Conservation (phyloP, 2,329 filamentous ascomycete genomes). For the Diaporthe batatas region DNA sequence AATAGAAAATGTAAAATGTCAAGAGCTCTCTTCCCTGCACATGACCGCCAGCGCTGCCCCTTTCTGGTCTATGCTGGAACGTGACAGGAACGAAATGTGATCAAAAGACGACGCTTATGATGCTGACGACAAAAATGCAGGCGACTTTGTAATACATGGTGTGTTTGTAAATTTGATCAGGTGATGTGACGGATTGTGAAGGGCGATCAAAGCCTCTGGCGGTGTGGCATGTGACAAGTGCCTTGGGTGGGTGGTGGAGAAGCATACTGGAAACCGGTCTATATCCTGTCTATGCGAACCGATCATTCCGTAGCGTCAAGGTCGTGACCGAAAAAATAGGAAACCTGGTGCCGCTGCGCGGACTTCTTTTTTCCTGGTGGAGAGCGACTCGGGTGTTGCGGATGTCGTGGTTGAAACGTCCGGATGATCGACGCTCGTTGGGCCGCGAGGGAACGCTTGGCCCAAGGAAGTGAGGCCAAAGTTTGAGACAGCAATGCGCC, state of each 20-base stretch:
- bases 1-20: not conserved
- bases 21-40: slow-evolving; percentile 16
- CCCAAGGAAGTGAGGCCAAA: slow-evolving; percentile 7
- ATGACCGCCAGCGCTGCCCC: slow-evolving; percentile 29
- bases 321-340: slow-evolving; percentile 13
- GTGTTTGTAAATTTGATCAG: not conserved
- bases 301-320: slow-evolving; percentile 25
- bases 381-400: slow-evolving; percentile 24
- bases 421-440: slow-evolving; percentile 24
- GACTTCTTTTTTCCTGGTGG: not conserved
- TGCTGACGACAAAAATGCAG: slow-evolving; percentile 32
- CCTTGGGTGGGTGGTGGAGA: not conserved
- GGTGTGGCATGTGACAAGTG: slow-evolving; percentile 12
- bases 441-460: slow-evolving; percentile 13
- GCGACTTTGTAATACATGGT: slow-evolving; percentile 16
- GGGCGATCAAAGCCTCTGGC: not conserved
- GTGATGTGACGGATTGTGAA: not conserved
- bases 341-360: not conserved
- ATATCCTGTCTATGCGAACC: slow-evolving; percentile 24
- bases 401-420: slow-evolving; percentile 25
- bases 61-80: slow-evolving; percentile 19
- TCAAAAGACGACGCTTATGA: slow-evolving; percentile 31
- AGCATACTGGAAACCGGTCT: slow-evolving; percentile 4
- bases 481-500: slow-evolving; percentile 13
- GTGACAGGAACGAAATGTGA: not conserved